Evolutionary conservation across 108 stramenopile species (phyloP).

Genomic region (Nannochloropsis salina): DNA sequence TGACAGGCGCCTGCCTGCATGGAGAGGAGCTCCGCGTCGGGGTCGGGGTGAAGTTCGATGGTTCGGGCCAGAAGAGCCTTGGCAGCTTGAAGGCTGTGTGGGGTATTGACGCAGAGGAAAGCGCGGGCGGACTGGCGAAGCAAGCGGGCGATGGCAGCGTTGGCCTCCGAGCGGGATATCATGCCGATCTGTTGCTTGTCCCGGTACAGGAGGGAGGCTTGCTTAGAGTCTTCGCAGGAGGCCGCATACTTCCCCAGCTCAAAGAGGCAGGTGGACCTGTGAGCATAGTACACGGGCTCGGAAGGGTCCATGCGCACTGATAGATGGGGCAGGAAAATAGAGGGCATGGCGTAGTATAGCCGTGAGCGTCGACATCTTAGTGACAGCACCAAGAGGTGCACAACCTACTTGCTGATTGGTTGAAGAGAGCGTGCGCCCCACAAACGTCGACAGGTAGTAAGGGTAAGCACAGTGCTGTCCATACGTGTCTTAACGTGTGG

Average conservation of each 20-base stretch:
- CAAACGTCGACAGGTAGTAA: too few relatives aligned
- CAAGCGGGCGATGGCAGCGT: background rate
- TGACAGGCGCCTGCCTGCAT: conserved; percentile 4
- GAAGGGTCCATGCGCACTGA: conserved; percentile 1
- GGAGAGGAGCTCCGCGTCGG: background rate
- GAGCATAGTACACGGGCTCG: background rate
- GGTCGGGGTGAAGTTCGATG: conserved; percentile 5
- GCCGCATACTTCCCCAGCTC: background rate
- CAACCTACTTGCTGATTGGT: too few relatives aligned
- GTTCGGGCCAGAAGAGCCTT: background rate
- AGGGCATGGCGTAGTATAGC: background rate
- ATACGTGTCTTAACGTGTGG: too few relatives aligned
- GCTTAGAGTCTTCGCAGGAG: background rate
- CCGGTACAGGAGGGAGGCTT: conserved; percentile 4
- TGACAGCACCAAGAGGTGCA: too few relatives aligned
- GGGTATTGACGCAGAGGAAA: background rate
- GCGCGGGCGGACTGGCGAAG: background rate
- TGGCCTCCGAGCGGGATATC: background rate
- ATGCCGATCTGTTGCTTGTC: conserved; percentile 20
- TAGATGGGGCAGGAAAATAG: background rate
- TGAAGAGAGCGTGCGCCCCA: too few relatives aligned
- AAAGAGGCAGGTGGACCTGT: background rate
- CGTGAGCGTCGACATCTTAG: too few relatives aligned
- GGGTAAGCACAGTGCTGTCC: too few relatives aligned
- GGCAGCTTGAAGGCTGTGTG: background rate